Evolutionary conservation across 2,329 filamentous ascomycete genomes (phyloP), one percentile per base, ranked within the genome.

Genomic region (Beauveria pseudobassiana): DNA sequence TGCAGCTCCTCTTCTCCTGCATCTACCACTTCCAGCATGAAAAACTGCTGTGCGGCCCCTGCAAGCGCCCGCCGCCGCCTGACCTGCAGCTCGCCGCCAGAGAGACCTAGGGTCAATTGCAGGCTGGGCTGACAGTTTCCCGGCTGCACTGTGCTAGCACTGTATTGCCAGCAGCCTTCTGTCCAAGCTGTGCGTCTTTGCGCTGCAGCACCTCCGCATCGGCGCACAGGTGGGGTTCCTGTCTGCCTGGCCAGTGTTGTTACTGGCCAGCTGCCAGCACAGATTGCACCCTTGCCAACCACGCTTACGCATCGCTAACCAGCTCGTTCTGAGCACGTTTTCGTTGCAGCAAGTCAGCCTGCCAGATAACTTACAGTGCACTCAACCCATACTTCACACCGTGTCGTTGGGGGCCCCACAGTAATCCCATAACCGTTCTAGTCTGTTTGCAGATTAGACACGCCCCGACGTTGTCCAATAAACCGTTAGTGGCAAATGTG

Each of bases 361-460:
- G 10, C 34, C 14, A 7, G 51, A 42, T 9, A 34, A 5, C 38
- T 18, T 26, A 59, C 56, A 46, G 58, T 60, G 49, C 8, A 34
- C 12, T 7, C 5, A 22, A 16, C 5, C 1, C 14, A 24, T 30
- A 16, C n/a, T 46, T 60, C 42, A 48, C 50, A 59, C 50, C n/a
- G 50, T 53, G 16, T 28, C 28, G 40, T 53, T 60, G 38, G 26
- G 48, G 38, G 38, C 18, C 18, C 22, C 22, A 38, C 18, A n/a
- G 57, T 52, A 26, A 60, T 60, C 49, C 34, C 58, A 53, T 14
- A 34, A 20, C 9, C 1, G 5, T 8, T 38, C 58, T 60, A 60
- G 28, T 53, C 49, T 54, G 40, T 20, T 60, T 60, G 50, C 58
- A 48, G 58, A 10, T 42, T 60, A 60, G 49, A 38, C 38, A 5